These are phyloP conservation scores for Exophiala lecanii-corni DNA, from an alignment of 2,329 filamentous ascomycete genomes.

Conservation along the genomic window DNA sequence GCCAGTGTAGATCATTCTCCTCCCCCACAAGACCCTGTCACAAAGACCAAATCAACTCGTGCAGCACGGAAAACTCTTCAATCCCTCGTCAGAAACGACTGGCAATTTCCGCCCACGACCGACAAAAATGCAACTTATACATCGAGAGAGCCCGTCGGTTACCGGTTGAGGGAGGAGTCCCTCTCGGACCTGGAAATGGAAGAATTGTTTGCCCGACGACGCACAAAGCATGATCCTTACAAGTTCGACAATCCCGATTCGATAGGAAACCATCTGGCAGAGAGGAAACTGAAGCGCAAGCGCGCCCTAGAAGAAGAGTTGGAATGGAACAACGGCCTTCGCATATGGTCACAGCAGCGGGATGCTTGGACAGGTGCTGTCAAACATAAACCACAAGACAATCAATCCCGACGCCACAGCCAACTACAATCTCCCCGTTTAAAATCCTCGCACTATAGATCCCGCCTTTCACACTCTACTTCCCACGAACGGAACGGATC, in stretches of 20 bases:
- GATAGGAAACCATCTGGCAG: slow-evolving; percentile 38
- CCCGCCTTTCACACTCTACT: slow-evolving; percentile 9
- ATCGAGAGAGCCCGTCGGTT: slow-evolving; percentile 19
- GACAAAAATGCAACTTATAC: slow-evolving; percentile 1
- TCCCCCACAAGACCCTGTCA: slow-evolving; percentile 8
- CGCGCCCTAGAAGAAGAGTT: slow-evolving; percentile 60
- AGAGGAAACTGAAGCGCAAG: slow-evolving; percentile 53
- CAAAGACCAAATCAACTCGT: slow-evolving; percentile 19
- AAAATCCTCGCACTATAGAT: slow-evolving; percentile 4
- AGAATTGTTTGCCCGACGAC: slow-evolving; percentile 3
- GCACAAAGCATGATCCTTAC: slow-evolving; percentile 29
- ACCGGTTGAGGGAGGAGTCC: slow-evolving; percentile 22
- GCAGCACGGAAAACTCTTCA: slow-evolving; percentile 21
- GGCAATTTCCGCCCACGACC: slow-evolving; percentile 22
- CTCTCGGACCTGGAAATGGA: slow-evolving; percentile 23
- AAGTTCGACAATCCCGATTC: slow-evolving; percentile 39
- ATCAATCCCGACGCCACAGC: background rate
- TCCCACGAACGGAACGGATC: slow-evolving; percentile 1
- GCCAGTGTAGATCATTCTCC: slow-evolving; percentile 2
- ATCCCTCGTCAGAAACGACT: slow-evolving; percentile 24
- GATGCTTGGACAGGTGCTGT: slow-evolving; percentile 82
- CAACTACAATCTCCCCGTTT: background rate
- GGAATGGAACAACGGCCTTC: slow-evolving; percentile 74
- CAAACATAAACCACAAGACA: slow-evolving; percentile 24
- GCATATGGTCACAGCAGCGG: slow-evolving; percentile 71